Conservation (phyloP, 768 basidiomycete genomes). For the Lactarius trivialis region DNA sequence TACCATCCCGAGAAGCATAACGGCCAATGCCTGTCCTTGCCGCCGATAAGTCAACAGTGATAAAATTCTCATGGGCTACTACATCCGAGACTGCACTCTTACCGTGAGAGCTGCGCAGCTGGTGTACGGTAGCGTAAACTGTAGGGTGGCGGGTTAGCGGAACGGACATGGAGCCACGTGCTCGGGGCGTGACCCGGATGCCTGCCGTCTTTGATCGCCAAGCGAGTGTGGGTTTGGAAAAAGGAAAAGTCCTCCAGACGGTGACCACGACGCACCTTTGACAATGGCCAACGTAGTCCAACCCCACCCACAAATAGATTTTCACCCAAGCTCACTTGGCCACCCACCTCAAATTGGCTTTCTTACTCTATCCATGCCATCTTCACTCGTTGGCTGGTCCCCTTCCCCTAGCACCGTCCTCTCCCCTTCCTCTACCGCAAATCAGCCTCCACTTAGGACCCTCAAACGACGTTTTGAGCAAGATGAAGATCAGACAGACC, state of each 20-base stretch:
- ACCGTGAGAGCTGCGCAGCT: too few relatives aligned
- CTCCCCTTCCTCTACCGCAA: conserved; percentile 46
- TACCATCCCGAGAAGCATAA: background rate
- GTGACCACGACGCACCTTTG: conserved; percentile 23
- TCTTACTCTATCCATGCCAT: conserved; percentile 51
- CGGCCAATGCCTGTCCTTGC: background rate
- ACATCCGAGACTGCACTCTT: background rate
- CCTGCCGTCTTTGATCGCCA: background rate
- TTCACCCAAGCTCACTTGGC: conserved; percentile 50
- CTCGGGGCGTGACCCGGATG: background rate
- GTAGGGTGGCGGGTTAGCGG: background rate
- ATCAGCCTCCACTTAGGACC: conserved; percentile 36
- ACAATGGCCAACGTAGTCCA: conserved; percentile 63
- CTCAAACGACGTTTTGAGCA: conserved; percentile 62
- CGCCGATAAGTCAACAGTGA: background rate
- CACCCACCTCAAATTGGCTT: conserved; percentile 66
- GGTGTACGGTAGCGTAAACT: background rate
- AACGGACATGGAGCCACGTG: conserved; percentile 8
- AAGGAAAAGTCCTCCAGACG: conserved; percentile 12
- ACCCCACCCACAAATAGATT: conserved; percentile 53
- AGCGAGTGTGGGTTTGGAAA: conserved; percentile 7
- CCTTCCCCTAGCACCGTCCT: conserved; percentile 43
- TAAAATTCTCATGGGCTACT: background rate
- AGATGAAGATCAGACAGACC: conserved; percentile 55
- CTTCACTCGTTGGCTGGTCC: conserved; percentile 45